Evolutionary conservation across 768 basidiomycete genomes (phyloP), one percentile per base, ranked within the genome.

Genomic region (Dioszegia hungarica): DNA sequence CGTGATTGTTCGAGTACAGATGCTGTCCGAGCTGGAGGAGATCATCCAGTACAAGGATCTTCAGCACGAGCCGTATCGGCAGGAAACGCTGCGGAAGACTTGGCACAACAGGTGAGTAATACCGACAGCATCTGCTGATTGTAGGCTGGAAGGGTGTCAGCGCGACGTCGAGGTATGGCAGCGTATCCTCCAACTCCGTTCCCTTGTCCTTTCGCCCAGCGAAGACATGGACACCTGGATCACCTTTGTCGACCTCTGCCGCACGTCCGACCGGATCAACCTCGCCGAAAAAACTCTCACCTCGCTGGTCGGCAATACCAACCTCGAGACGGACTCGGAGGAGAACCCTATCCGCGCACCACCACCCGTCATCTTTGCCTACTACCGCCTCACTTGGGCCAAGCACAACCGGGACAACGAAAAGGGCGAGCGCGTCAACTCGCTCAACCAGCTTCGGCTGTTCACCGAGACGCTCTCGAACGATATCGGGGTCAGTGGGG

Each of bases 131-230:
- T 20, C n/a, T n/a, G 59, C 25, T 54, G 27, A 59, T n/a, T 6
- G 14, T 59, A 93, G 93, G 57, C 77, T 99, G 37, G 87, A 90
- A 79, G 95, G 92, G 1, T 97, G 93, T 77, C 92, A 98, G 71
- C 90, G 90, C 22, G 95, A 98, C 67, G 94, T 98, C 31, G 95
- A 99, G 77, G 91, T 95, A 4, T 99, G 95, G 95, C 95, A 98
- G 74, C 85, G 94, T 19, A 89, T 98, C 52, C 80, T 99, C 9
- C 94, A 97, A 80, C 91, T 99, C 46, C 84, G 95, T 51, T 90
- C 93, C 0, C 81, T 98, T 50, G 92, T 99, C 20, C 80, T 97
- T 25, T 88, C 84, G 40, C 94, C 95, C 0, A 89, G 89, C 62
- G 91, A 95, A 61, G 92, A 97, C 72, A 90, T 89, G 40, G 83